A percentile compares a stretch with the other conserved stretches of the same genome.
These are phyloP conservation scores for Strobilomyces dryophilus DNA, from an alignment of 768 basidiomycete species.

Conservation along the genomic window DNA sequence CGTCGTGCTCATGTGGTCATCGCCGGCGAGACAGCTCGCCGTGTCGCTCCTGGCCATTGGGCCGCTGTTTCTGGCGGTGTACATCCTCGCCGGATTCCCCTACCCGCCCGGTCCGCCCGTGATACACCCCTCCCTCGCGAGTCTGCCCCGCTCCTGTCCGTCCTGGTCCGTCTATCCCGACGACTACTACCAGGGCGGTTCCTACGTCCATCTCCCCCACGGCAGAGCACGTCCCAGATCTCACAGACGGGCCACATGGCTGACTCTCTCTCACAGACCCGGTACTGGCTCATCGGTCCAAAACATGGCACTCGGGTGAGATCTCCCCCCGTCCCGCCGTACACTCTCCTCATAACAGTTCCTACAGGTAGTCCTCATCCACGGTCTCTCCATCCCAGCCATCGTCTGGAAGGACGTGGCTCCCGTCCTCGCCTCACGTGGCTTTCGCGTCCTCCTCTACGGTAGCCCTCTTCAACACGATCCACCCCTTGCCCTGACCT, in stretches of 20 bases:
- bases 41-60: conserved; percentile 54
- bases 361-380: conserved; percentile 65
- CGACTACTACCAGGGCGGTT: conserved; percentile 56
- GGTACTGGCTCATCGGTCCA: conserved; percentile 78
- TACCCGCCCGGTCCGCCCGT: conserved; percentile 46
- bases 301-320: conserved; percentile 61
- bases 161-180: conserved; percentile 75
- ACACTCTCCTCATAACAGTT: conserved; percentile 1
- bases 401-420: conserved; percentile 77
- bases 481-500: conserved; percentile 1
- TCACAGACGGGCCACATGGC: neutral
- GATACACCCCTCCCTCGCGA: conserved; percentile 57
- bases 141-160: conserved; percentile 48
- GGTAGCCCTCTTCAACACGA: conserved; percentile 37
- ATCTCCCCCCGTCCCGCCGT: neutral
- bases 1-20: conserved; percentile 9
- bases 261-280: conserved; percentile 41
- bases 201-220: conserved; percentile 60
- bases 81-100: conserved; percentile 65
- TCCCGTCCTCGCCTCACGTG: conserved; percentile 54
- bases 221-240: conserved; percentile 49
- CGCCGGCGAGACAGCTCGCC: conserved; percentile 17
- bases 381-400: conserved; percentile 73
- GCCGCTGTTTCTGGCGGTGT: conserved; percentile 54
- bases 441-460: conserved; percentile 73